Evolutionary conservation across 2,329 filamentous ascomycete genomes (phyloP).

Genomic region (Neocucurbitaria cava): DNA sequence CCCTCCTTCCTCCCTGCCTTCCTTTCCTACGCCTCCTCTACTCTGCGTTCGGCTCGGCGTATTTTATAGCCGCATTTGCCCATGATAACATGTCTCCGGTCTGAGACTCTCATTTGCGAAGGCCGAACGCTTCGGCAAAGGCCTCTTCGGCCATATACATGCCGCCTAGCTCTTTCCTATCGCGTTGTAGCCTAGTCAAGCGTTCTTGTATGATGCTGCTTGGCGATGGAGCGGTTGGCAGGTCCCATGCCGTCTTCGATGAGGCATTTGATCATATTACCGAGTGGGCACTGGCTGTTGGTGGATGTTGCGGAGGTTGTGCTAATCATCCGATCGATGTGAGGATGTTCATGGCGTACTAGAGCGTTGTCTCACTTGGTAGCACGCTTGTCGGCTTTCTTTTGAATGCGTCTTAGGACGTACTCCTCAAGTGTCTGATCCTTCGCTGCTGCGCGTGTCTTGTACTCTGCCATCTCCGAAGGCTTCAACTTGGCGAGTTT

Average conservation of each 20-base stretch:
- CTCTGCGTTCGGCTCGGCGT: not conserved
- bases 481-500: conserved; percentile 38
- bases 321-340: not conserved
- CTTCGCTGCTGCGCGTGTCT: conserved; percentile 46
- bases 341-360: not conserved
- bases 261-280: too few species aligned
- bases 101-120: not conserved
- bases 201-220: not conserved
- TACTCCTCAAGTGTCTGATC: conserved; percentile 48
- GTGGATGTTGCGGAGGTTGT: too few species aligned
- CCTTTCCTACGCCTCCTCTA: not conserved
- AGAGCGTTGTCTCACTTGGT: not conserved
- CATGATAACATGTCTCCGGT: not conserved
- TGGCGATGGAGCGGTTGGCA: not conserved
- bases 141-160: not conserved
- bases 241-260: too few species aligned
- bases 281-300: too few species aligned
- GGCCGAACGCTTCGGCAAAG: not conserved
- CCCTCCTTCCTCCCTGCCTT: not conserved
- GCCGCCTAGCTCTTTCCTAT: not conserved
- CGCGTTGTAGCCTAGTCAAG: not conserved
- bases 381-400: conserved; percentile 35
- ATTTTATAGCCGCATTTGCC: not conserved
- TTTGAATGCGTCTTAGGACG: conserved; percentile 41
- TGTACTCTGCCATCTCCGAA: conserved; percentile 40